These are phyloP conservation scores for Wickerhamomyces mucosus DNA, from an alignment of 805 yeast genomes.

Conservation along the genomic window DNA sequence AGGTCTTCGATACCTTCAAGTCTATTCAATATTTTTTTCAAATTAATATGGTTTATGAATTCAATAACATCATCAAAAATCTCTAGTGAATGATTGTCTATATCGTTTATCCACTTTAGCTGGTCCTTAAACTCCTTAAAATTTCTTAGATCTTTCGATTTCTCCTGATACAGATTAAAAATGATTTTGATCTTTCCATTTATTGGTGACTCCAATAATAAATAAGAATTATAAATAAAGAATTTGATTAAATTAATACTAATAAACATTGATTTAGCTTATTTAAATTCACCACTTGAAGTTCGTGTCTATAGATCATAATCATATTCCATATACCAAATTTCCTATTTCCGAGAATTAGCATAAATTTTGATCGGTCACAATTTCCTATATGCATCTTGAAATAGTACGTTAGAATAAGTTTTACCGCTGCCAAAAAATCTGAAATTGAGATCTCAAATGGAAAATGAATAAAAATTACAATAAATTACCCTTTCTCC, in stretches of 20 bases:
- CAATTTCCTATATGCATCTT: too few species aligned
- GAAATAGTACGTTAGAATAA: too few species aligned
- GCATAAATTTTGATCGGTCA: too few species aligned
- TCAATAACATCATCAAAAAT: slow-evolving; percentile 2
- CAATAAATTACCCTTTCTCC: too few species aligned
- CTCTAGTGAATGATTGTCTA: slow-evolving; percentile 8
- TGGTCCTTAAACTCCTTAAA: slow-evolving; percentile 5
- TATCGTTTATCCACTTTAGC: slow-evolving; percentile 1
- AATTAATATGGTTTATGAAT: slow-evolving; percentile 13
- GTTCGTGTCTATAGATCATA: too few species aligned
- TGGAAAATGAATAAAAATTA: too few species aligned
- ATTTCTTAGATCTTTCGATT: neutral
- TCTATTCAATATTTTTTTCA: slow-evolving; percentile 4
- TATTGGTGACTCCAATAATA: slow-evolving; percentile 9
- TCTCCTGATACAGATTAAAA: slow-evolving; percentile 7
- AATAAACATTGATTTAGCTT: too few species aligned
- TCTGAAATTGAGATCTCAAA: too few species aligned
- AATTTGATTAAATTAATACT: slow-evolving; percentile 5
- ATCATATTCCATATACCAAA: too few species aligned
- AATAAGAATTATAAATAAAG: slow-evolving; percentile 5
- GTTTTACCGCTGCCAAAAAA: too few species aligned
- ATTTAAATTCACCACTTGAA: too few species aligned
- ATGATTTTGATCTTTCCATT: slow-evolving; percentile 8
- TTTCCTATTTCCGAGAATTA: too few species aligned
- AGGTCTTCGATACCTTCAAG: neutral